These are phyloP conservation scores for Pyrenophora graminea DNA, from an alignment of 2,329 filamentous ascomycete genomes.

Conservation along the genomic window DNA sequence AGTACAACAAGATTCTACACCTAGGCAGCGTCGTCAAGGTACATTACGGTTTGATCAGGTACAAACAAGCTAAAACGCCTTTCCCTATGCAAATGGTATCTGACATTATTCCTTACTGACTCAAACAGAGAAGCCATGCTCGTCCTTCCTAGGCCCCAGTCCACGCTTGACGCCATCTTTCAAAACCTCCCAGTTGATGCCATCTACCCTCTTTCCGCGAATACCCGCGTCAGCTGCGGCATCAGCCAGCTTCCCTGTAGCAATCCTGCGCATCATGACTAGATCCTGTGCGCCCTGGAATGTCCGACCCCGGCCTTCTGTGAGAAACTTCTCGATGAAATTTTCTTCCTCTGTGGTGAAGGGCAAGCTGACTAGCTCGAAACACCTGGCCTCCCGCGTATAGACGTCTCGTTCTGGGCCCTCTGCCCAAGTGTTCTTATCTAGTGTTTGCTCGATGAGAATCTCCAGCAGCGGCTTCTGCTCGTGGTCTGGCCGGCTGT, in stretches of 20 bases:
- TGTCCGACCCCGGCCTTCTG: slow-evolving; percentile 66
- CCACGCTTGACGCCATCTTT: slow-evolving; percentile 44
- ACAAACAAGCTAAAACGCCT: too few species aligned
- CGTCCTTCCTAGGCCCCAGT: slow-evolving; percentile 41
- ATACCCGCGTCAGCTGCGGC: slow-evolving; percentile 35
- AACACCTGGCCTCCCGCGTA: slow-evolving; percentile 59
- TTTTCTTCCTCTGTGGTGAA: slow-evolving; percentile 71
- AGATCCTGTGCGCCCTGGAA: slow-evolving; percentile 72
- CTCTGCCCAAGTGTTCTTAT: slow-evolving; percentile 20
- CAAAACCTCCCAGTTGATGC: slow-evolving; percentile 57
- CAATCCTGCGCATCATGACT: slow-evolving; percentile 72
- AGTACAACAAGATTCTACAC: too few species aligned
- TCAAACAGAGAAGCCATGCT: slow-evolving; percentile 23
- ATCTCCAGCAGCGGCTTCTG: slow-evolving; percentile 69
- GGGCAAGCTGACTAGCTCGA: slow-evolving; percentile 73
- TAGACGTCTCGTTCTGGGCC: slow-evolving; percentile 17
- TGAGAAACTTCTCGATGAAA: slow-evolving; percentile 74
- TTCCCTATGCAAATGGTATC: too few species aligned
- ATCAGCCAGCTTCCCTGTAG: slow-evolving; percentile 63
- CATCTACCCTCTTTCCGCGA: slow-evolving; percentile 54
- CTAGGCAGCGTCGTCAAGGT: too few species aligned
- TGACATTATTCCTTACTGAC: neutral
- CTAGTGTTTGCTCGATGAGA: slow-evolving; percentile 55
- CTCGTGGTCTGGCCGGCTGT: slow-evolving; percentile 64
- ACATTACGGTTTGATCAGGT: too few species aligned